phyloP scores from a whole-genome alignment of 768 basidiomycete genomes.

The Harrya chromipes region DNA sequence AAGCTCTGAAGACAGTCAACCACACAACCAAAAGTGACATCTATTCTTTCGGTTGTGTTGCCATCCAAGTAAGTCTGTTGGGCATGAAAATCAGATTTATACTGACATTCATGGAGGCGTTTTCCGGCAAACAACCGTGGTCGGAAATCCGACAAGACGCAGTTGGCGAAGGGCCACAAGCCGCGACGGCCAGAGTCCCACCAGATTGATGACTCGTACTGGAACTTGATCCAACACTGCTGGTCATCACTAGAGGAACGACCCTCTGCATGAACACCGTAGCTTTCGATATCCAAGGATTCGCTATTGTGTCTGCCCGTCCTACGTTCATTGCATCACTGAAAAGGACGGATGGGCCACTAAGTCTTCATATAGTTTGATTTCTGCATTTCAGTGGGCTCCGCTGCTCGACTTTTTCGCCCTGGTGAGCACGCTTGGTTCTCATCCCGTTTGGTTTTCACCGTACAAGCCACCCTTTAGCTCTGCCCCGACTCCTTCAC shows the following conservation, averaged over 20 bases:
- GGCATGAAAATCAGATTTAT: neutral
- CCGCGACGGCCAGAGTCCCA: neutral
- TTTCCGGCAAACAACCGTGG: neutral
- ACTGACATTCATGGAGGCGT: neutral
- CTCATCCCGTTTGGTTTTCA: neutral
- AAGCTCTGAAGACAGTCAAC: too few relatives aligned
- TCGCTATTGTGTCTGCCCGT: too few relatives aligned
- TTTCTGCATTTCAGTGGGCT: too few relatives aligned
- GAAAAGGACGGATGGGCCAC: too few relatives aligned
- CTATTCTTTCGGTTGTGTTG: too few relatives aligned
- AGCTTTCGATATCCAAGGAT: too few relatives aligned
- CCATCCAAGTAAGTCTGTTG: too few relatives aligned
- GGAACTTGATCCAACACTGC: conserved; percentile 1
- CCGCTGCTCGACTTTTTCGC: conserved; percentile 28
- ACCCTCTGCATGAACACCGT: neutral
- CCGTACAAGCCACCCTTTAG: conserved; percentile 7
- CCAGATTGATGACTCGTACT: neutral
- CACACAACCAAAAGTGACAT: too few relatives aligned
- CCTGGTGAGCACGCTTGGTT: conserved; percentile 15
- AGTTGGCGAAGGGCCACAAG: neutral
- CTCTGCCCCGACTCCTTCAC: conserved; percentile 28
- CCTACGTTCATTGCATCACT: too few relatives aligned
- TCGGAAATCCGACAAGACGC: neutral
- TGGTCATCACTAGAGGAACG: neutral
- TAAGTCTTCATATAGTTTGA: too few relatives aligned